phyloP scores from a whole-genome alignment of 2,329 filamentous ascomycete genomes.

The Calycina herbarum region DNA sequence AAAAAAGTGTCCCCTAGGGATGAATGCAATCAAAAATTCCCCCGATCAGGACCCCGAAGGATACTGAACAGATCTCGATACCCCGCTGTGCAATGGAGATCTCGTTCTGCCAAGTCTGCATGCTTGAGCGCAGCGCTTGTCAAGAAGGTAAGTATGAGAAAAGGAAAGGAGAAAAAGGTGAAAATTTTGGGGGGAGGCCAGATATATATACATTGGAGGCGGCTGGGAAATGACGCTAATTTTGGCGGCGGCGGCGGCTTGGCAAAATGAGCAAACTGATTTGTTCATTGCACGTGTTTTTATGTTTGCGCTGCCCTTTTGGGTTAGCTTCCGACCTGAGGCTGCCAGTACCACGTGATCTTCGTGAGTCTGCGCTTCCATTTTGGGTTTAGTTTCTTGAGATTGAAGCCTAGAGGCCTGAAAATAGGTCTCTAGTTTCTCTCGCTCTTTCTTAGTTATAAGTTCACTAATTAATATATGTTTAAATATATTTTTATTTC shows the following conservation, averaged over 20 bases:
- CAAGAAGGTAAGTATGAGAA: slow-evolving; percentile 41
- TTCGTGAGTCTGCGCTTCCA: too few species aligned
- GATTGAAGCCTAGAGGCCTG: too few species aligned
- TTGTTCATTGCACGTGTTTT: neutral
- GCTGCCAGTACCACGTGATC: too few species aligned
- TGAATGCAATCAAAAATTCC: slow-evolving; percentile 48
- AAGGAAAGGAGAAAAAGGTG: slow-evolving; percentile 18
- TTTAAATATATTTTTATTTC: too few species aligned
- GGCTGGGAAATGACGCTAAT: neutral
- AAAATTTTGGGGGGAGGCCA: neutral
- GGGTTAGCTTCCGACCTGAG: too few species aligned
- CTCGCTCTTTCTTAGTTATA: neutral
- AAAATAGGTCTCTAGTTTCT: slow-evolving; percentile 18
- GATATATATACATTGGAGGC: neutral
- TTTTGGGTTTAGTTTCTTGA: too few species aligned
- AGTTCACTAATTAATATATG: too few species aligned
- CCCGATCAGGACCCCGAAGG: slow-evolving; percentile 48
- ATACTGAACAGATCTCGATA: slow-evolving; percentile 39
- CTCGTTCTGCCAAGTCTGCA: slow-evolving; percentile 36
- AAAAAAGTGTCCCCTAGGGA: slow-evolving; percentile 37
- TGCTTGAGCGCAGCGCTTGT: slow-evolving; percentile 39
- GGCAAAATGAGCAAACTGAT: neutral
- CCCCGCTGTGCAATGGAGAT: slow-evolving; percentile 55
- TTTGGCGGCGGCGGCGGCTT: neutral
- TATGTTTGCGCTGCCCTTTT: too few species aligned